Base-by-base conservation (phyloP, 2,329 filamentous ascomycete species). In the Xylaria multiplex region DNA sequence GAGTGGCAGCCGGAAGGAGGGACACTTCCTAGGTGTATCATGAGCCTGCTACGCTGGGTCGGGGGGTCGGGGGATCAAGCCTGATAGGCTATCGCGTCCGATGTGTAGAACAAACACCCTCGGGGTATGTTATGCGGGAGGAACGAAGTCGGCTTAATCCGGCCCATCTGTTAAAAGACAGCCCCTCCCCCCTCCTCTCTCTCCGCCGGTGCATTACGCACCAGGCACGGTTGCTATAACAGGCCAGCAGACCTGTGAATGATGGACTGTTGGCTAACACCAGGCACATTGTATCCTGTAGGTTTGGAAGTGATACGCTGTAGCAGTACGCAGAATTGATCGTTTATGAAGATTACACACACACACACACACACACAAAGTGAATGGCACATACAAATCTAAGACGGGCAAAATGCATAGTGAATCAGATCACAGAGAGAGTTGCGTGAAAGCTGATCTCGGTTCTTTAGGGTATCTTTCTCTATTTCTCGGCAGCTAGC, bases 271-370 rank as follows among this genome's bases (percentile, higher is more conserved):
- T 69, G 65, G 68, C 68, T 69, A 69, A 42, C 45, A 27, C 37
- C 49, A 45, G 48, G 56, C 46, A 46, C 52, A 50, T 62, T 59
- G 59, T 60, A 67, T 66, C 62, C 50, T 48, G 62, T 62, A 58
- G 24, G 56, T 62, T 64, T 59, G 64, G 57, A 64, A 59, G 63
- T 40, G 61, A 64, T 64, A 63, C 55, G 45, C 32, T 69, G 64
- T 70, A 69, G 66, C 50, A 65, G 52, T 69, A 70, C 57, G 49
- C 57, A 62, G 63, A 70, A 70, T 70, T 70, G 66, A 70, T 59
- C 63, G 40, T 55, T 54, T 54, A 54, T 59, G 54, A 69, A 64
- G 53, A 60, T 46, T 50, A 58, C 48, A 50, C 32, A 19, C 19
- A 19, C 19, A 19, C 19, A 19, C 19, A 19, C 19, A 19, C 19